Base-by-base conservation (phyloP, 345 rosid genomes). In the Salix suchowensis region DNA sequence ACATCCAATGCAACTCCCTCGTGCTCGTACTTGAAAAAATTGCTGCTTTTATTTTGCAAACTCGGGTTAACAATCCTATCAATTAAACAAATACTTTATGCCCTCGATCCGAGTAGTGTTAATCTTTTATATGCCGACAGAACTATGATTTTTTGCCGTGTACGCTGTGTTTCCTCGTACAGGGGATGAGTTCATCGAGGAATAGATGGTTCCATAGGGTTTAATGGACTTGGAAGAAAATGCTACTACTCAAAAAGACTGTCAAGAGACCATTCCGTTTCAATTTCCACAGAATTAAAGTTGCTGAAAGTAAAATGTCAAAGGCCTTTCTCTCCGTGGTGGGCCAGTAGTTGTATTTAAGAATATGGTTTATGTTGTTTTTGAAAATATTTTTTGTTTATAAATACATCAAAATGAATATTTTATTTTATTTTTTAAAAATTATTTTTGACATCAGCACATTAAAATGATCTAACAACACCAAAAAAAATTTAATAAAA, bases 141-240 rank as follows among this genome's bases (percentile, higher is more conserved):
- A 55, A 55, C 26, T 4, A 9, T 28, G 62, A 9, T 34, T 39
- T 34, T 65, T 69, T 68, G 77, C 68, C 77, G 74, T 79, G 34
- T 21, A 74, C 78, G 82, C 82, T 48, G 65, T 13, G 74, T 46
- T 19, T 9, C 30, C 36, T 50, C 21, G 23, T n/a, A 4, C 39
- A 66, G 7, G 67, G 72, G 66, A 28, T 65, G 36, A 21, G 8
- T 44, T 62, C 58, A 68, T 74, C 24, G 70, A 42, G 48, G 70
- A 7, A 48, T 64, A 40, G 60, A 55, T 55, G 66, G 70, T 68
- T 68, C 71, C 30, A 6, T 7, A 11, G n/a, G 7, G 74, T 37
- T 42, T 34, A 42, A 67, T 55, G 42, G 50, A 50, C 64, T 26
- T 7, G 18, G 32, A n/a, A 74, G 9, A 36, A 37, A 9, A 42